Base-by-base conservation (phyloP, 768 basidiomycete species). In the Trametes cinnabarina region DNA sequence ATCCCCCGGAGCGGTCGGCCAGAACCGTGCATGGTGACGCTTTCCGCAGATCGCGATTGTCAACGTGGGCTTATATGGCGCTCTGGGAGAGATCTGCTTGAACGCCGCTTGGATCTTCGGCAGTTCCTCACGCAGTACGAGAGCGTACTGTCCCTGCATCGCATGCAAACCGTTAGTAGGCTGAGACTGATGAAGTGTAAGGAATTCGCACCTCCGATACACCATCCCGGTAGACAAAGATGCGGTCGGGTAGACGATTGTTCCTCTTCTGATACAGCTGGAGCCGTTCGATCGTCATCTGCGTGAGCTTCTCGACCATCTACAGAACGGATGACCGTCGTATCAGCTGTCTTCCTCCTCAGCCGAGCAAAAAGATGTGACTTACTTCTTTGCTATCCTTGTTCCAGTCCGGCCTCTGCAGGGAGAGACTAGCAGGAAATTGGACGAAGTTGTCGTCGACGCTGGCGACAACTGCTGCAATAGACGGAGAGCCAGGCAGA, bases 11-110 rank as follows among this genome's bases (percentile, higher is more conserved):
- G 77, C 68, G 0, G 82, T 79, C 0, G 88, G 78, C 69, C 77
- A 90, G 69, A 86, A 84, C 69, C 77, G 79, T 4, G 84, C 81
- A 63, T 86, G 82, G 63, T 87, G 85, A 1, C 73, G 71, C 43
- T 93, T 93, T 67, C 91, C 91, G 64, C 92, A 94, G 39, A 93
- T 85, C 57, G 89, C 71, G 64, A 93, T 89, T 2, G 88, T 83
- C 35, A 94, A 64, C 43, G 69, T 66, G 0, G 92, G 92, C 22
- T 74, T 72, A 66, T 91, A 92, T 0, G 75, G 64, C 9, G 70
- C 71, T 32, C 73, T 73, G 9, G 77, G 74, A 1, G 71, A 80
- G 75, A 48, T 71, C 53, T 72, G 82, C 66, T 77, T 72, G 71
- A 88, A 90, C 0, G 90, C 83, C 4, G 80, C 76, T 0, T 79